Conservation (phyloP, 2,329 filamentous ascomycete genomes). For the Fusarium dlaminii region DNA sequence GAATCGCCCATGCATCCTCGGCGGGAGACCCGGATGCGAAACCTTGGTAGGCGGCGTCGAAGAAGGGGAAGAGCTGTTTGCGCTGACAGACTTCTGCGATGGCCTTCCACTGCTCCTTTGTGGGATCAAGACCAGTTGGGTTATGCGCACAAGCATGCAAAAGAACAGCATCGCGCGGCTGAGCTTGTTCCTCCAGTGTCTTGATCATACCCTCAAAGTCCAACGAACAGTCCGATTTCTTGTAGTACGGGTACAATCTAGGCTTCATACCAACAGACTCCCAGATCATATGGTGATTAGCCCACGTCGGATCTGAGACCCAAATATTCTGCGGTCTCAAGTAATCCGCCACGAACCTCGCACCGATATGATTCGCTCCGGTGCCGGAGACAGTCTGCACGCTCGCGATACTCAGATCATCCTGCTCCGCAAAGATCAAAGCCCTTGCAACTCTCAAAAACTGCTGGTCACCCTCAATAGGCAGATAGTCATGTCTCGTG, state of each 20-base stretch:
- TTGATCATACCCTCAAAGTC: slow-evolving; percentile 89
- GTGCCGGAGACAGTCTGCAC: slow-evolving; percentile 97
- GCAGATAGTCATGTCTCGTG: slow-evolving; percentile 36
- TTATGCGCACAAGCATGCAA: slow-evolving; percentile 97
- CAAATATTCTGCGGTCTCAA: slow-evolving; percentile 83
- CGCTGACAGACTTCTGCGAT: slow-evolving; percentile 78
- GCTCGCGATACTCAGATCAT: slow-evolving; percentile 54
- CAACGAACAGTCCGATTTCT: slow-evolving; percentile 83
- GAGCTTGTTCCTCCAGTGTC: slow-evolving; percentile 70
- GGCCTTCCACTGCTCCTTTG: slow-evolving; percentile 91
- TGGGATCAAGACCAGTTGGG: slow-evolving; percentile 95
- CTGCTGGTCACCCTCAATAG: slow-evolving; percentile 32
- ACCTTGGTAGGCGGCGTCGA: slow-evolving; percentile 97
- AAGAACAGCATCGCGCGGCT: slow-evolving; percentile 82
- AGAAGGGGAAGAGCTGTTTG: slow-evolving; percentile 93
- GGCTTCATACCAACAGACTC: slow-evolving; percentile 82
- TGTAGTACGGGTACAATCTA: slow-evolving; percentile 92
- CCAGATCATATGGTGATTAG: slow-evolving; percentile 98
- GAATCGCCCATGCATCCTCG: slow-evolving; percentile 86
- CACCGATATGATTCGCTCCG: slow-evolving; percentile 91
- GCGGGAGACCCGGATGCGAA: slow-evolving; percentile 91
- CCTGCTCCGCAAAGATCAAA: slow-evolving; percentile 23
- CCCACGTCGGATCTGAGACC: slow-evolving; percentile 95
- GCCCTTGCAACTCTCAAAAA: slow-evolving; percentile 32
- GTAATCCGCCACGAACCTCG: slow-evolving; percentile 90